Evolutionary conservation across 2,329 filamentous ascomycete genomes (phyloP).

Genomic region (Fusarium compactum): DNA sequence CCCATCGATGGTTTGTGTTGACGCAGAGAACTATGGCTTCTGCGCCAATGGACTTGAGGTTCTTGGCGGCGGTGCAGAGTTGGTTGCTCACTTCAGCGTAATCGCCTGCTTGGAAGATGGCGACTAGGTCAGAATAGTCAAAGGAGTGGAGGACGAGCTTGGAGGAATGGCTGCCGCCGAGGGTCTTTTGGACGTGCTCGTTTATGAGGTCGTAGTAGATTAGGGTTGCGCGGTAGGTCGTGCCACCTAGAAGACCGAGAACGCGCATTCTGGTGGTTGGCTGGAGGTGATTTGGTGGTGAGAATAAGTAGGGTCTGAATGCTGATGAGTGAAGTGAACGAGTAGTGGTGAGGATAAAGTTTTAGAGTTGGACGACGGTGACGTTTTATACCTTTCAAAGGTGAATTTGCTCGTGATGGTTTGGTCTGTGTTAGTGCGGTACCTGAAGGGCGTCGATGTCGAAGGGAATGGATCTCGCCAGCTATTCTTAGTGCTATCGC

Average conservation of each 20-base stretch:
- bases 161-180: constrained; percentile 8
- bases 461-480: not conserved
- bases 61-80: constrained; percentile 4
- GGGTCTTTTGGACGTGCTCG: not conserved
- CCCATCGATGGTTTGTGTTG: constrained; percentile 17
- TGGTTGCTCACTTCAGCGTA: constrained; percentile 12
- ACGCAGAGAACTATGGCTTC: constrained; percentile 23
- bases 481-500: not conserved
- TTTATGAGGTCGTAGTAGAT: constrained; percentile 19
- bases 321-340: not conserved
- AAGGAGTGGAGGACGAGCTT: constrained; percentile 16
- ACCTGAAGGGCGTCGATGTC: not conserved
- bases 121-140: not conserved
- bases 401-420: not conserved
- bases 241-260: constrained; percentile 7
- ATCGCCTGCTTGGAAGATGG: constrained; percentile 1
- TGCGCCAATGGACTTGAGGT: constrained; percentile 13
- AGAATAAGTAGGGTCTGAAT: not conserved
- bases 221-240: constrained; percentile 7
- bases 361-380: not conserved
- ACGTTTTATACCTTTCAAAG: not conserved
- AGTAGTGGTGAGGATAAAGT: not conserved
- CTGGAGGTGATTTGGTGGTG: not conserved
- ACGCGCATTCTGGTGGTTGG: constrained; percentile 4
- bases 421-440: not conserved